Evolutionary conservation across 148 eudicot species (phyloP), one percentile per base, ranked within the genome.

Genomic region (Rhododendron vialii): DNA sequence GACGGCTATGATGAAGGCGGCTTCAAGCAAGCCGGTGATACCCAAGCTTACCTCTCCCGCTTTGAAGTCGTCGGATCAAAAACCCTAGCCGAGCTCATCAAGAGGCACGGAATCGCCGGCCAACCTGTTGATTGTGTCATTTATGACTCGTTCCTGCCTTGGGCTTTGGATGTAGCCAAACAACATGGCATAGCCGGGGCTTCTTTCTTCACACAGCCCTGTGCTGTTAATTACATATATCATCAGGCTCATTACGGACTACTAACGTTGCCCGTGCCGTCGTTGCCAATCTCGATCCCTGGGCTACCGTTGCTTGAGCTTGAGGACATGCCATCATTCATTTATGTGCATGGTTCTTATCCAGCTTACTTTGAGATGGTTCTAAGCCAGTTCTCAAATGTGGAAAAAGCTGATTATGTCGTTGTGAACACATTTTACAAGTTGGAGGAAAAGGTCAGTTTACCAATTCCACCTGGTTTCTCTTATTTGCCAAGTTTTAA

Each of bases 361-460:
- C 94, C 96, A 20, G 96, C 92, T 81, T 94, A 93, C 63, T 88
- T 91, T 15, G 80, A 92, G 89, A 35, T 92, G 88, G 88, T 91
- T 20, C 20, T 91, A 87, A 78, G 82, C 5, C 98, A 95, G 83
- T 89, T 89, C 63, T 83, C 80, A 4, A 91, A 93, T 83, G 74
- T 91, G 90, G 89, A 92, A 5, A 78, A 90, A 84, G 96, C 93
- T 80, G 94, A 94, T 92, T 91, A 84, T 83, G 89, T 91, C 73
- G 86, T 95, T 78, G 90, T 94, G 61, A 95, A 94, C 78, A 90
- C 93, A 15, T 92, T 84, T 86, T 90, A 94, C 86, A 89, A 91
- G 87, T 87, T 95, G 89, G 98, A 95, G 84, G 83, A 81, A 0
- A 51, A 95, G 94, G 98, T 95, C 35, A 82, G 85, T 80, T 3